Conservation (phyloP, 2,329 filamentous ascomycete genomes). For the Cordyceps fumosorosea region DNA sequence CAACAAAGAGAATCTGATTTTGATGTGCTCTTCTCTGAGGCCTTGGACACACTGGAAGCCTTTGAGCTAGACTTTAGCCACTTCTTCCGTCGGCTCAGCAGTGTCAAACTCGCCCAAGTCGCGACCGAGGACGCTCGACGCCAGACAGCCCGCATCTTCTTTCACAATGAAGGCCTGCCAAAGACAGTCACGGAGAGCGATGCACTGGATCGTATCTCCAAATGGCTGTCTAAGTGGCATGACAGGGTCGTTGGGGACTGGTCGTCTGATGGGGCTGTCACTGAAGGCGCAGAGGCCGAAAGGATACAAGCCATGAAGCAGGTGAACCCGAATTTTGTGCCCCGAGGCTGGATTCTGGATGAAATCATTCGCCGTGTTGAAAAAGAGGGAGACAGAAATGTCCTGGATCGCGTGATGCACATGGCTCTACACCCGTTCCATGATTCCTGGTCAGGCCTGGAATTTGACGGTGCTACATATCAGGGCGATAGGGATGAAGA, state of each 20-base stretch:
- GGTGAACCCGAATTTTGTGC: conserved; percentile 90
- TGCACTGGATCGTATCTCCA: conserved; percentile 59
- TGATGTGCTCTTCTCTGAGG: conserved; percentile 69
- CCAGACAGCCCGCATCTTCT: conserved; percentile 64
- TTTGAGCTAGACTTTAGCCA: conserved; percentile 89
- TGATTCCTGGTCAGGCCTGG: conserved; percentile 60
- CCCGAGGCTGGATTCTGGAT: conserved; percentile 85
- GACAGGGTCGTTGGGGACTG: conserved; percentile 69
- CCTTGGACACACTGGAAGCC: conserved; percentile 74
- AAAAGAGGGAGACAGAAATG: conserved; percentile 71
- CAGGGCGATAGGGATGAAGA: conserved; percentile 65
- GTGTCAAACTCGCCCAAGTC: conserved; percentile 55
- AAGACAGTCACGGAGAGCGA: conserved; percentile 53
- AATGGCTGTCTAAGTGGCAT: conserved; percentile 79
- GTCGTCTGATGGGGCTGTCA: conserved; percentile 42
- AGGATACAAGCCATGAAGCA: conserved; percentile 69
- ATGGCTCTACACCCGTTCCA: conserved; percentile 81
- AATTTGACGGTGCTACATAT: conserved; percentile 42
- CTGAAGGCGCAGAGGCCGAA: conserved; percentile 47
- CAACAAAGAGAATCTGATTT: conserved; percentile 68
- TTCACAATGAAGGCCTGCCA: conserved; percentile 66
- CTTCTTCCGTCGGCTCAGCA: conserved; percentile 76
- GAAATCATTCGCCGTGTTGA: conserved; percentile 88
- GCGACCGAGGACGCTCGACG: conserved; percentile 57
- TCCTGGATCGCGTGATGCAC: conserved; percentile 71